Percentiles rank a stretch among this genome's conserved stretches.
These are phyloP conservation scores for Rosellinia necatrix DNA, from an alignment of 2,329 filamentous ascomycete genomes.

Conservation along the genomic window DNA sequence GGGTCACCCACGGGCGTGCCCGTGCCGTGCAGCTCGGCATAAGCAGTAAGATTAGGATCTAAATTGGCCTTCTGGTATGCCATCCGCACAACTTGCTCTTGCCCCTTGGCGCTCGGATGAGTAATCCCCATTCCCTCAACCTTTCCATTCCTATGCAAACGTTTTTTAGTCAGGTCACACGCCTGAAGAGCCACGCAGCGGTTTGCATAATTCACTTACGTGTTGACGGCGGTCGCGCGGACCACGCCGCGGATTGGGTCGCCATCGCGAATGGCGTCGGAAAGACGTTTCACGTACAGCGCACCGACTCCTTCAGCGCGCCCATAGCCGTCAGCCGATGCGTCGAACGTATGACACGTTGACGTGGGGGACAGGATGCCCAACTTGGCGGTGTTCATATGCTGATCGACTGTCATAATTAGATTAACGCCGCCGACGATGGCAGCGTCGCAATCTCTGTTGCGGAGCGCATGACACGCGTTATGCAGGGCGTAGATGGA, in stretches of 20 bases:
- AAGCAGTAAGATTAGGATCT: slow-evolving; percentile 31
- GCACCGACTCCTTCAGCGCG: slow-evolving; percentile 31
- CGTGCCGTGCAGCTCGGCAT: slow-evolving; percentile 34
- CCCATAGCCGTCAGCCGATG: slow-evolving; percentile 38
- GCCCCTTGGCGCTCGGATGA: slow-evolving; percentile 34
- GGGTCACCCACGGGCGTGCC: slow-evolving; percentile 27
- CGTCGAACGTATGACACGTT: slow-evolving; percentile 40
- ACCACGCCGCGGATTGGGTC: slow-evolving; percentile 39
- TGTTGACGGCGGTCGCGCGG: slow-evolving; percentile 34
- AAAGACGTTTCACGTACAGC: slow-evolving; percentile 35
- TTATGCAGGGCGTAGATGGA: slow-evolving; percentile 42
- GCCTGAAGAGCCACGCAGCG: no score
- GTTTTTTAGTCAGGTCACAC: not conserved
- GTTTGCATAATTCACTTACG: slow-evolving; percentile 21
- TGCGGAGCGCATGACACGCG: slow-evolving; percentile 36
- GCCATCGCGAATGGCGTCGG: slow-evolving; percentile 36
- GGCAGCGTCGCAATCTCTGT: slow-evolving; percentile 40
- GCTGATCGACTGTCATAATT: slow-evolving; percentile 39
- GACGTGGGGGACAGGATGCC: slow-evolving; percentile 42
- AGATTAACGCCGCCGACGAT: slow-evolving; percentile 45
- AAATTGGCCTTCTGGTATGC: slow-evolving; percentile 32
- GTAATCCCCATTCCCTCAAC: slow-evolving; percentile 39
- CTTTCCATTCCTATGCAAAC: slow-evolving; percentile 32
- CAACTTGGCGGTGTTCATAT: slow-evolving; percentile 39
- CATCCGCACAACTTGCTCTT: slow-evolving; percentile 30